Percentiles rank a stretch among this genome's conserved stretches.
phyloP scores from a whole-genome alignment of 1,284 basidiomycete species.

The Agroathelia rolfsii region DNA sequence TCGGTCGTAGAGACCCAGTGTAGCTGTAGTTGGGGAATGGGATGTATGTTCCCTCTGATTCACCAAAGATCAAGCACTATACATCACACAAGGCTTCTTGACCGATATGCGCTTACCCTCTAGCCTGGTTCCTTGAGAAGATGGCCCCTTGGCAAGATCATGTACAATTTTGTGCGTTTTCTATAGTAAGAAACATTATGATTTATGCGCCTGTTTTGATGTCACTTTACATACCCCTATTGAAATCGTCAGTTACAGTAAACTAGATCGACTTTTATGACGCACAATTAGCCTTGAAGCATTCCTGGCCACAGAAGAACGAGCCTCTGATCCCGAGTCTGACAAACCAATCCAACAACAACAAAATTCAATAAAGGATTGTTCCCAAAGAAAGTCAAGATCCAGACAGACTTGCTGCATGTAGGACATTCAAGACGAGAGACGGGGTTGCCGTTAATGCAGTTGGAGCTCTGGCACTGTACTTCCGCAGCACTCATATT shows the following conservation, averaged over 20 bases:
- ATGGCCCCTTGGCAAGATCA: slow-evolving; percentile 42
- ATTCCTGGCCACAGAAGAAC: slow-evolving; percentile 78
- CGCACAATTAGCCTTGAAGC: slow-evolving; percentile 79
- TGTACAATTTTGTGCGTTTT: slow-evolving; percentile 75
- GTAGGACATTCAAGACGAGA: slow-evolving; percentile 75
- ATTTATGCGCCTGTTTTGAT: slow-evolving; percentile 2
- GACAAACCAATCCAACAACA: too few relatives aligned
- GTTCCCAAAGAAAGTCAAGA: slow-evolving; percentile 6
- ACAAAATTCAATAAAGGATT: slow-evolving; percentile 7
- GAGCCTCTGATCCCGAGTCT: slow-evolving; percentile 75
- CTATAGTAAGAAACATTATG: slow-evolving; percentile 28
- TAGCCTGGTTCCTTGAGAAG: slow-evolving; percentile 5
- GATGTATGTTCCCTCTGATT: slow-evolving; percentile 58
- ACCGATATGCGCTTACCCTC: slow-evolving; percentile 4
- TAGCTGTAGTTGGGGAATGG: slow-evolving; percentile 62
- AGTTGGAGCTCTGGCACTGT: slow-evolving; percentile 59
- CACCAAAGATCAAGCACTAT: too few relatives aligned
- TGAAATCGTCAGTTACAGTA: slow-evolving; percentile 6
- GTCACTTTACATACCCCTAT: slow-evolving; percentile 34
- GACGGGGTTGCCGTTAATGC: slow-evolving; percentile 66
- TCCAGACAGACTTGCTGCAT: slow-evolving; percentile 58
- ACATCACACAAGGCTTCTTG: slow-evolving; percentile 21
- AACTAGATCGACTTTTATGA: slow-evolving; percentile 11
- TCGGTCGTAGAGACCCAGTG: slow-evolving; percentile 64
- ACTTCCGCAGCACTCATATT: slow-evolving; percentile 24